Conservation (phyloP, 2,329 filamentous ascomycete genomes). For the Epichloe gansuensis region DNA sequence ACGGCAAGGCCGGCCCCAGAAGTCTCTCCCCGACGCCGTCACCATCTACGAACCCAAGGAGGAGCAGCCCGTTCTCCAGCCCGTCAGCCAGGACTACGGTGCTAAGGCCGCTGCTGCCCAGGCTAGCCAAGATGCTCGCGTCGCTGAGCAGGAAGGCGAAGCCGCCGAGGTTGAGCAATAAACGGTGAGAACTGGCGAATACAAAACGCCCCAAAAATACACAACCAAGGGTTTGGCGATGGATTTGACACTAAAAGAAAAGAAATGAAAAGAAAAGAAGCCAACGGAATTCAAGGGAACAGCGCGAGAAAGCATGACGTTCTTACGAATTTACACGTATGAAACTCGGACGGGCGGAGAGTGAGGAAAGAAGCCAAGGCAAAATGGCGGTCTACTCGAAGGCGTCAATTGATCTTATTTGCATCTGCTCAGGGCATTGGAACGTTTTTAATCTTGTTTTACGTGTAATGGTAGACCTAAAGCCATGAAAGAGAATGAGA, state of each 20-base stretch:
- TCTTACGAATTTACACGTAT: neutral
- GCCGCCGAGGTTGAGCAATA: slow-evolving; percentile 34
- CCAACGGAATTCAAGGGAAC: neutral
- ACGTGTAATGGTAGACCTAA: slow-evolving; percentile 25
- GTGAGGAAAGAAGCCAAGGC: slow-evolving; percentile 12
- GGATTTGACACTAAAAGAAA: slow-evolving; percentile 9
- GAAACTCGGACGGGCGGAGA: neutral
- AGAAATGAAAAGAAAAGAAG: neutral
- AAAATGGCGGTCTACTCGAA: slow-evolving; percentile 23
- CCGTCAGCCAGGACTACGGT: slow-evolving; percentile 96
- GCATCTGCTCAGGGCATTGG: slow-evolving; percentile 26
- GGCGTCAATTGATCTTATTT: slow-evolving; percentile 31
- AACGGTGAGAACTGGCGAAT: slow-evolving; percentile 10
- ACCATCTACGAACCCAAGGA: slow-evolving; percentile 99
- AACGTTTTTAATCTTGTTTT: slow-evolving; percentile 25
- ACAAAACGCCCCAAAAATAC: neutral
- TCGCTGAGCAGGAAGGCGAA: slow-evolving; percentile 46
- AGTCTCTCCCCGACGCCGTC: slow-evolving; percentile 94
- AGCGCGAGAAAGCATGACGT: neutral
- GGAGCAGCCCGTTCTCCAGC: slow-evolving; percentile 88
- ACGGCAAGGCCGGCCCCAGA: slow-evolving; percentile 98
- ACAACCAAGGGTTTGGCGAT: slow-evolving; percentile 11
- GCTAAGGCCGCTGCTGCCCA: slow-evolving; percentile 71
- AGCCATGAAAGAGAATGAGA: slow-evolving; percentile 25
- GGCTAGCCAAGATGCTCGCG: slow-evolving; percentile 49